Evolutionary conservation across 2,329 filamentous ascomycete species (phyloP).

Genomic region (Microdochium trichocladiopsis): DNA sequence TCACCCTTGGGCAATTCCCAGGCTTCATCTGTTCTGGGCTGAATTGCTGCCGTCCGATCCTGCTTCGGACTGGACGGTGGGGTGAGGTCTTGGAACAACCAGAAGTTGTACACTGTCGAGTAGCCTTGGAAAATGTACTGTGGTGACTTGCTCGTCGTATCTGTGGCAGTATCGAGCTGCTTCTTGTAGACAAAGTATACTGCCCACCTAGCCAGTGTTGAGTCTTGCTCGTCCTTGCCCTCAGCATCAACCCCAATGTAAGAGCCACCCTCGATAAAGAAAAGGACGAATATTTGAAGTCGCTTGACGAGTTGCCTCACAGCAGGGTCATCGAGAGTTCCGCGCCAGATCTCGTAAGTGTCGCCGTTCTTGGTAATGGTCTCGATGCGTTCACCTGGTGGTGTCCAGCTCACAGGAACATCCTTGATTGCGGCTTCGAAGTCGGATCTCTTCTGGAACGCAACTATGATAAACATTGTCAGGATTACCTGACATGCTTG

Average conservation of each 20-base stretch:
- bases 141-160: constrained; percentile 31
- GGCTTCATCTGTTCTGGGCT: constrained; percentile 15
- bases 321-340: constrained; percentile 61
- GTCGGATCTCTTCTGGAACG: constrained; percentile 54
- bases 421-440: constrained; percentile 53
- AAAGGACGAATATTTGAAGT: constrained; percentile 73
- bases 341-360: constrained; percentile 79
- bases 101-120: constrained; percentile 85
- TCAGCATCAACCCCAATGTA: constrained; percentile 48
- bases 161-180: constrained; percentile 33
- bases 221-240: constrained; percentile 58
- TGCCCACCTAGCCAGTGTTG: constrained; percentile 75
- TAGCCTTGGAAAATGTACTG: constrained; percentile 85
- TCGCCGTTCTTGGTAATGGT: constrained; percentile 53
- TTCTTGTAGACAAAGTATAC: constrained; percentile 82
- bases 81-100: constrained; percentile 48
- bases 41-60: constrained; percentile 10
- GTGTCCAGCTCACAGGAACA: constrained; percentile 46
- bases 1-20: constrained; percentile 38
- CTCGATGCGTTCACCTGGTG: constrained; percentile 67
- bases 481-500: not conserved
- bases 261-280: constrained; percentile 92
- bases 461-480: constrained; percentile 41
- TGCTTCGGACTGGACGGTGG: constrained; percentile 29
- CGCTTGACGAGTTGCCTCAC: constrained; percentile 69